Evolutionary conservation across 2,329 filamentous ascomycete species (phyloP).

Genomic region (Trichoderma citrinoviride): DNA sequence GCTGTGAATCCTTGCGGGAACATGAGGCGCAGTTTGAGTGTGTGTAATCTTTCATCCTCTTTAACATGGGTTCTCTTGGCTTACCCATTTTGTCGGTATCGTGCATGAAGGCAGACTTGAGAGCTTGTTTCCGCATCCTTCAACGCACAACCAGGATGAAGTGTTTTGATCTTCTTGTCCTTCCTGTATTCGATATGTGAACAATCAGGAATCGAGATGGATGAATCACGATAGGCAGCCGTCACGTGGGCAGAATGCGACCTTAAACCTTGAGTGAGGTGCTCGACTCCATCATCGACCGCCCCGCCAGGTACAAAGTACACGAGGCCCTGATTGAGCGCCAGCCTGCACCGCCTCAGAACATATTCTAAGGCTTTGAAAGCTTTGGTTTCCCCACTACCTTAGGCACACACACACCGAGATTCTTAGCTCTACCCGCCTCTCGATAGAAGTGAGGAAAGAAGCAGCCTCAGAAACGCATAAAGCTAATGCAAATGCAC

Average conservation of each 20-base stretch:
- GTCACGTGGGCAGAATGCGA: background rate
- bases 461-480: background rate
- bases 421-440: background rate
- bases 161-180: too few species aligned
- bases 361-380: conserved; percentile 1
- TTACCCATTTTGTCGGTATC: background rate
- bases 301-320: background rate
- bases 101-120: background rate
- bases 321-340: background rate
- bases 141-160: too few species aligned
- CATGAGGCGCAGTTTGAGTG: background rate
- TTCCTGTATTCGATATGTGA: too few species aligned
- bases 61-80: background rate
- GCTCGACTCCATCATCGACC: background rate
- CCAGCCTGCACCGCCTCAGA: conserved; percentile 11
- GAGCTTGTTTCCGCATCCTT: background rate
- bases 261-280: too few species aligned
- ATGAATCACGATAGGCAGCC: background rate
- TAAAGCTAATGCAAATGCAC: background rate
- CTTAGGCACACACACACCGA: background rate
- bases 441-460: background rate
- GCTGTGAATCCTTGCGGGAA: background rate
- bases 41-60: conserved; percentile 10
- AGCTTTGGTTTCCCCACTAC: background rate
- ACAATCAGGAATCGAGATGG: too few species aligned